Conservation (phyloP, 306 rosid species). For the Crataegus laevigata region DNA sequence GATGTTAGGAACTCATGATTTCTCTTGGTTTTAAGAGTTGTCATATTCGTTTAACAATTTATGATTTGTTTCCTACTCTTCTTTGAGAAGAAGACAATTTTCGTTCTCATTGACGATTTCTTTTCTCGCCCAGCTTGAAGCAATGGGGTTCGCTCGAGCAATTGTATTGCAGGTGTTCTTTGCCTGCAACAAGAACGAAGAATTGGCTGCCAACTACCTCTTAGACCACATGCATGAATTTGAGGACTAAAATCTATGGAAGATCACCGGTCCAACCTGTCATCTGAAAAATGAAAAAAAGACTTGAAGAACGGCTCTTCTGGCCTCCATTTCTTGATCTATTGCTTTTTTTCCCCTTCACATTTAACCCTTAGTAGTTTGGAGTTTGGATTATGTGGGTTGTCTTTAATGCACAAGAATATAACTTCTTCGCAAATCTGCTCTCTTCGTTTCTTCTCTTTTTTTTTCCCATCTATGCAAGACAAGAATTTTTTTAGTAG, state of each 20-base stretch:
- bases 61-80: neutral
- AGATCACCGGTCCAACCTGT: neutral
- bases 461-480: neutral
- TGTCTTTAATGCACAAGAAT: neutral
- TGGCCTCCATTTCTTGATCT: neutral
- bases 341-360: neutral
- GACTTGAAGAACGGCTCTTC: neutral
- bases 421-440: neutral
- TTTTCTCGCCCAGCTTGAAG: slow-evolving; percentile 61
- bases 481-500: neutral
- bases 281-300: neutral
- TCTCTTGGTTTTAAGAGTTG: neutral
- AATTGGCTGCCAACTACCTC: slow-evolving; percentile 89
- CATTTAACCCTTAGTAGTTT: neutral
- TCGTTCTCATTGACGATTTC: neutral
- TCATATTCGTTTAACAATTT: neutral
- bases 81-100: neutral
- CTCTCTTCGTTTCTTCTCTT: neutral
- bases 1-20: neutral
- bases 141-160: slow-evolving; percentile 82
- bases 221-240: slow-evolving; percentile 86
- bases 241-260: slow-evolving; percentile 39
- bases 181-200: slow-evolving; percentile 91
- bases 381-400: neutral
- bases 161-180: slow-evolving; percentile 78